A percentile compares a stretch with the other conserved stretches of the same genome.
Conservation (phyloP, 2,329 filamentous ascomycete species). For the Septoria linicola region DNA sequence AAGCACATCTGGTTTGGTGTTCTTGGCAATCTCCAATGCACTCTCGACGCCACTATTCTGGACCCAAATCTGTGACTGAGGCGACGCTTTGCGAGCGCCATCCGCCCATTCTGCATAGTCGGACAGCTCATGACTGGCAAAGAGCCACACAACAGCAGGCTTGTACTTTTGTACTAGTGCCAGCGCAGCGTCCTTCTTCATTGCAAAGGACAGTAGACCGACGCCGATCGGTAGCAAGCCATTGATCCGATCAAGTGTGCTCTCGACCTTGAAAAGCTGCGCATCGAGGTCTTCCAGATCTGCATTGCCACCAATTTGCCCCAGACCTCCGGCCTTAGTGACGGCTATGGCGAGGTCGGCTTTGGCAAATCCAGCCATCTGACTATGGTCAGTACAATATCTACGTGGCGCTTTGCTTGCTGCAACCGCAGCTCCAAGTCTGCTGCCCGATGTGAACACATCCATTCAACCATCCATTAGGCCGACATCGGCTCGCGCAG, state of each 20-base stretch:
- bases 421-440: too few species aligned
- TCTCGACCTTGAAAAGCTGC: slow-evolving; percentile 23
- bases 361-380: slow-evolving; percentile 50
- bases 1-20: slow-evolving; percentile 55
- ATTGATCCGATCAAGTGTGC: slow-evolving; percentile 14
- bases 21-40: slow-evolving; percentile 50
- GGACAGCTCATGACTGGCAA: slow-evolving; percentile 54
- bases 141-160: slow-evolving; percentile 66
- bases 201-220: slow-evolving; percentile 58
- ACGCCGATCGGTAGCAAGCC: slow-evolving; percentile 54
- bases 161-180: slow-evolving; percentile 54
- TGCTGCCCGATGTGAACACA: too few species aligned
- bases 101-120: slow-evolving; percentile 39
- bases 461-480: too few species aligned
- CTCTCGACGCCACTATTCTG: slow-evolving; percentile 61
- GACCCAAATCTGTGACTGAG: slow-evolving; percentile 53
- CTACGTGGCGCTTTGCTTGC: too few species aligned
- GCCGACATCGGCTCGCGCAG: not conserved
- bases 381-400: not conserved
- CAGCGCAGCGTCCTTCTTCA: slow-evolving; percentile 44
- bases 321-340: slow-evolving; percentile 51
- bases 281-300: slow-evolving; percentile 21
- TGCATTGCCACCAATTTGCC: slow-evolving; percentile 46
- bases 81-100: slow-evolving; percentile 35
- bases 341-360: slow-evolving; percentile 60